Evolutionary conservation across 768 basidiomycete species (phyloP).

Genomic region (Cystobasidium tubakii): DNA sequence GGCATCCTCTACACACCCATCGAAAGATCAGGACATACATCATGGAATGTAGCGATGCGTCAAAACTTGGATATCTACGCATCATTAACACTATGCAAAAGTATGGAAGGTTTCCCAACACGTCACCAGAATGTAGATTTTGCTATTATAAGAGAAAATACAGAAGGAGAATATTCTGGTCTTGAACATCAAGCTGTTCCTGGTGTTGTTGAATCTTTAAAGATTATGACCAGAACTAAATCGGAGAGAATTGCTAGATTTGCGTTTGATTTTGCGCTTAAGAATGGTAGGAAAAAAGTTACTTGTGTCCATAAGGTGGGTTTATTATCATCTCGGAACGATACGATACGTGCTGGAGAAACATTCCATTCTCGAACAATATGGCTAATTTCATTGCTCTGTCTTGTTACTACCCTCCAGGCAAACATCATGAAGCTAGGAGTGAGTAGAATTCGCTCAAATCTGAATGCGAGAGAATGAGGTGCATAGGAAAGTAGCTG

Average conservation of each 20-base stretch:
- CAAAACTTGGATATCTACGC: conserved; percentile 99
- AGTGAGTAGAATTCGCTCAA: neutral
- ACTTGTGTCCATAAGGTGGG: conserved; percentile 93
- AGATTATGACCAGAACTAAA: conserved; percentile 91
- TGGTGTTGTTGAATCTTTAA: conserved; percentile 95
- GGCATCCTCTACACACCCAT: conserved; percentile 98
- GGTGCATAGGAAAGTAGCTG: too few species aligned
- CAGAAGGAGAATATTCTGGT: conserved; percentile 98
- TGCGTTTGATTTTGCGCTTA: conserved; percentile 96
- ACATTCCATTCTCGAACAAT: too few species aligned
- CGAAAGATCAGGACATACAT: conserved; percentile 90
- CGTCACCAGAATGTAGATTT: conserved; percentile 96
- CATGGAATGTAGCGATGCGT: conserved; percentile 99
- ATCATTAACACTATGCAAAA: conserved; percentile 96
- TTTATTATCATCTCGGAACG: conserved; percentile 4
- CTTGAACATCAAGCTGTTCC: conserved; percentile 90
- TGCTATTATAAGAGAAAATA: conserved; percentile 99
- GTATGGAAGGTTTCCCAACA: conserved; percentile 89
- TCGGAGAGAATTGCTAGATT: conserved; percentile 94
- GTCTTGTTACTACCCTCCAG: too few species aligned
- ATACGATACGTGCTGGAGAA: too few species aligned
- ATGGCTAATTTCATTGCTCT: too few species aligned
- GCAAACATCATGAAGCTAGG: conserved; percentile 1
- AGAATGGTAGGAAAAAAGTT: conserved; percentile 99
- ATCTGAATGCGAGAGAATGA: too few species aligned